Percentiles rank a stretch among this genome's conserved stretches.
phyloP scores from a whole-genome alignment of 2,329 filamentous ascomycete genomes.

The Alternaria panax region DNA sequence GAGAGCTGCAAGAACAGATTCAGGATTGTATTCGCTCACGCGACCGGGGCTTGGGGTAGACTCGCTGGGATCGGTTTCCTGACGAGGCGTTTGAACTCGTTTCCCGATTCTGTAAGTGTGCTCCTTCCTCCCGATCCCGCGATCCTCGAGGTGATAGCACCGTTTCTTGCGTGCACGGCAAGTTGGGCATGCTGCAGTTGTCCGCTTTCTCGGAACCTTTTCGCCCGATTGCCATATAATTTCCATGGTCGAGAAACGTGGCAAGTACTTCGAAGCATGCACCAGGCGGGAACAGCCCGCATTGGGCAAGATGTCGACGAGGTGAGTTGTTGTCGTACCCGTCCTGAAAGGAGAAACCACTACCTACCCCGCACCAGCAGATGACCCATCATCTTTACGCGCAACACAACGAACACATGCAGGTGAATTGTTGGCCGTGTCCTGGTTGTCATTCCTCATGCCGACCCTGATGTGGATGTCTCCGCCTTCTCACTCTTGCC shows the following conservation, averaged over 20 bases:
- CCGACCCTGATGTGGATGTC: conserved; percentile 5
- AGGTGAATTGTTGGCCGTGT: background rate
- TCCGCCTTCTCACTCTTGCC: background rate
- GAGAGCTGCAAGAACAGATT: conserved; percentile 7
- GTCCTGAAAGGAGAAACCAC: background rate
- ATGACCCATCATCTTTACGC: background rate
- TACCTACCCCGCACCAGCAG: background rate
- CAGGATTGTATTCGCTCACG: conserved; percentile 13
- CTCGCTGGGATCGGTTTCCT: background rate
- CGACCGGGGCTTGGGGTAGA: conserved; percentile 1
- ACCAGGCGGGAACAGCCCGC: background rate
- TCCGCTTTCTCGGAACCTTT: background rate
- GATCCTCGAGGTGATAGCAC: conserved; percentile 1
- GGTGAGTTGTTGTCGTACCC: background rate
- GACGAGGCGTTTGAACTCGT: background rate
- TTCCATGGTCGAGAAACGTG: background rate
- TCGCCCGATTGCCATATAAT: conserved; percentile 7
- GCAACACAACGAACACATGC: conserved; percentile 4
- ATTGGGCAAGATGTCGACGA: background rate
- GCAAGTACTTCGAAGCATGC: background rate
- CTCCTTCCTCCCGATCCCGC: background rate
- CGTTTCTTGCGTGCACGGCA: conserved; percentile 12
- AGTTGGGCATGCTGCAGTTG: background rate
- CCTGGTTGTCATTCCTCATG: background rate
- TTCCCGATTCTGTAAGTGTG: background rate